Conservation (phyloP, 1,284 basidiomycete species). For the Trichosporon ovoides region DNA sequence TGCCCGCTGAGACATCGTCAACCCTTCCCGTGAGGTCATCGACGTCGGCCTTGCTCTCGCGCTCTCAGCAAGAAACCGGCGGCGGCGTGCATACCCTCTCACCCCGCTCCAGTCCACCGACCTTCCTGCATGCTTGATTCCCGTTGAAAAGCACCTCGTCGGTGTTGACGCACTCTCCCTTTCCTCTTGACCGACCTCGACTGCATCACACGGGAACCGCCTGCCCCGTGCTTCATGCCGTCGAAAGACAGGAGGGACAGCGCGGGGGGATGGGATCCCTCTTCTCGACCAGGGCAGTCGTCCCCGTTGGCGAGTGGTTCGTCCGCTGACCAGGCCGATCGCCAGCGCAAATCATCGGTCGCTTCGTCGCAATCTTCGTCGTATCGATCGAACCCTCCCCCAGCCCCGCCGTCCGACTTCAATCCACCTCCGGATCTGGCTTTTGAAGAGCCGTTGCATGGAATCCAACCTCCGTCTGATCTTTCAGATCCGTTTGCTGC, state of each 20-base stretch:
- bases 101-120: neutral
- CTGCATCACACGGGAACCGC: neutral
- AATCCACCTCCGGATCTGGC: constrained; percentile 37
- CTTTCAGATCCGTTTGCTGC: neutral
- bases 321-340: neutral
- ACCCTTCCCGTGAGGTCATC: too few relatives aligned
- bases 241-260: neutral
- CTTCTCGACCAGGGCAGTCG: neutral
- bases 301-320: neutral
- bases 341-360: neutral
- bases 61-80: neutral
- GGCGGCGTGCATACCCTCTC: neutral
- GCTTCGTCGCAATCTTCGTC: neutral
- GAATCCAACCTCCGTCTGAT: constrained; percentile 14
- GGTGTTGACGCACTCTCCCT: neutral
- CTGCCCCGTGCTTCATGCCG: neutral
- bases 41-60: too few relatives aligned
- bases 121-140: neutral
- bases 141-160: neutral
- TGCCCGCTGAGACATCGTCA: neutral
- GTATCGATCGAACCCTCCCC: too few relatives aligned
- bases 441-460: constrained; percentile 17
- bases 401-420: constrained; percentile 35
- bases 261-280: neutral
- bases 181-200: neutral